phyloP scores from a whole-genome alignment of 2,329 filamentous ascomycete species.

The Claviceps sp. region DNA sequence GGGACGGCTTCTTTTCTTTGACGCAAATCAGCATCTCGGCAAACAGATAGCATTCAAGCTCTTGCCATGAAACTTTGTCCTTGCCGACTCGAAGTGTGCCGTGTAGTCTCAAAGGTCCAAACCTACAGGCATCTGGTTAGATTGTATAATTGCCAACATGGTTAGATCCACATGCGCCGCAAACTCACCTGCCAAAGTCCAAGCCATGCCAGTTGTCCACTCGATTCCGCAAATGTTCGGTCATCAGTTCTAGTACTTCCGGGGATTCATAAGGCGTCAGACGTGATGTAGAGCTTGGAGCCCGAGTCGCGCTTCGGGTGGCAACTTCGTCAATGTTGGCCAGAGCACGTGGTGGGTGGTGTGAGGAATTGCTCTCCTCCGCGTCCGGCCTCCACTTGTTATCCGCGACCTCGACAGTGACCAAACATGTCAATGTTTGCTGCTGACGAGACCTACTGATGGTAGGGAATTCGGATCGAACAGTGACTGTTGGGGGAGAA shows the following conservation, averaged over 20 bases:
- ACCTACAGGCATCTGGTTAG: constrained; percentile 35
- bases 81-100: constrained; percentile 89
- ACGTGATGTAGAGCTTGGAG: constrained; percentile 36
- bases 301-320: constrained; percentile 35
- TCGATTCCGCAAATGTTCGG: constrained; percentile 68
- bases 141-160: neutral
- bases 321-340: constrained; percentile 39
- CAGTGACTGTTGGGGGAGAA: constrained; percentile 78
- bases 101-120: constrained; percentile 82
- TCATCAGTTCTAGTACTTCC: constrained; percentile 70
- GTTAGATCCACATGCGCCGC: neutral
- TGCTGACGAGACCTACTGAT: constrained; percentile 84
- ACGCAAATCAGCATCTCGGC: constrained; percentile 99
- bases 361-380: constrained; percentile 56
- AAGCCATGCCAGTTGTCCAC: constrained; percentile 98
- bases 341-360: constrained; percentile 25
- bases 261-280: constrained; percentile 62
- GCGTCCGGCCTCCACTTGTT: constrained; percentile 80
- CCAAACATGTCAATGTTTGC: constrained; percentile 83
- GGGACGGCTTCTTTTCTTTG: constrained; percentile 74
- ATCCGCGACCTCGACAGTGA: constrained; percentile 88
- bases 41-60: constrained; percentile 92
- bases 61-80: constrained; percentile 93
- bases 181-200: constrained; percentile 62
- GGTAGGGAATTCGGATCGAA: constrained; percentile 93